Percentiles rank a stretch among this genome's conserved stretches.
These are phyloP conservation scores for Aspergillus nomiae DNA, from an alignment of 2,329 filamentous ascomycete species.

Conservation along the genomic window DNA sequence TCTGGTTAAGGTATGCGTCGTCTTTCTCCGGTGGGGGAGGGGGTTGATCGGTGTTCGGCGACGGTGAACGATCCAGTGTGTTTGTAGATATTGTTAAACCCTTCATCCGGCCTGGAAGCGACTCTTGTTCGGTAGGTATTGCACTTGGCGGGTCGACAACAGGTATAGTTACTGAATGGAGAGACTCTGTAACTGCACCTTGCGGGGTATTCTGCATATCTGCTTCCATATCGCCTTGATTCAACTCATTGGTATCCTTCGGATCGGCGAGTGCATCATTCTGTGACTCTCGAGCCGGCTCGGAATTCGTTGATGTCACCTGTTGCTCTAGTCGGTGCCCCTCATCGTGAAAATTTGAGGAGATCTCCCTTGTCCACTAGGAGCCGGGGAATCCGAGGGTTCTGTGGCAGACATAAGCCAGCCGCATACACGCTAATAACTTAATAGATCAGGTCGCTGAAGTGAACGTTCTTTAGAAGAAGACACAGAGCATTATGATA, in stretches of 20 bases:
- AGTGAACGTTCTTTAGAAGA: constrained; percentile 20
- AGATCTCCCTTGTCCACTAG: constrained; percentile 27
- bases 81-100: constrained; percentile 33
- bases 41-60: constrained; percentile 31
- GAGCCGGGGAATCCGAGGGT: constrained; percentile 25
- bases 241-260: constrained; percentile 11
- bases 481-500: constrained; percentile 30
- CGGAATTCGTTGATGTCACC: constrained; percentile 23
- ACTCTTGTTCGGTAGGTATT: constrained; percentile 21
- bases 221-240: constrained; percentile 18
- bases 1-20: constrained; percentile 54
- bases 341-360: constrained; percentile 21
- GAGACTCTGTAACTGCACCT: not conserved
- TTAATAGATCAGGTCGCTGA: not conserved
- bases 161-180: constrained; percentile 9
- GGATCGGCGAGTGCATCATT: constrained; percentile 19
- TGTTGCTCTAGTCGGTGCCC: constrained; percentile 23
- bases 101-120: constrained; percentile 32
- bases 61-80: constrained; percentile 19
- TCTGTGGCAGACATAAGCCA: constrained; percentile 40
- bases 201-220: constrained; percentile 11
- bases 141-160: constrained; percentile 15
- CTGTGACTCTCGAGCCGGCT: constrained; percentile 20
- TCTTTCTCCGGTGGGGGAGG: constrained; percentile 55
- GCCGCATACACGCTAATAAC: constrained; percentile 43